Base-by-base conservation (phyloP, 2,329 filamentous ascomycete species). In the Ceratocystis eucalypticola region DNA sequence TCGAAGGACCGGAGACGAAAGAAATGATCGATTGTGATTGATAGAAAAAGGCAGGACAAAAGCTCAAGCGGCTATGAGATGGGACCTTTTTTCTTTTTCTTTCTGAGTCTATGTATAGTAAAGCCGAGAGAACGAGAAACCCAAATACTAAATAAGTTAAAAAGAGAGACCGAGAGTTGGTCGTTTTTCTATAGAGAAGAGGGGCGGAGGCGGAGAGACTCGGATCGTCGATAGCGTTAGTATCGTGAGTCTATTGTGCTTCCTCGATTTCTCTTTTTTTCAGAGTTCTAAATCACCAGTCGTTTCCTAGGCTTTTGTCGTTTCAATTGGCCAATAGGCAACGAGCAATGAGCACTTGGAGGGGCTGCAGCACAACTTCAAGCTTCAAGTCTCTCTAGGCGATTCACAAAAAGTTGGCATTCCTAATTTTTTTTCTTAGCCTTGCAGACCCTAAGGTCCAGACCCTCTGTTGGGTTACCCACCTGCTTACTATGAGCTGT, bases 371-470 rank as follows among this genome's bases (percentile, higher is more conserved):
- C 48, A 53, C 12, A 20, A 15, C 55, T 50, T 66, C 45, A 64
- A 66, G 41, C 46, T 30, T n/a, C 28, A 55, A 41, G 62, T 63
- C 65, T 44, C 30, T 22, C 48, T 33, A 62, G 45, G 7, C 15
- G 37, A 57, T 66, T 33, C 25, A 44, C 57, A 37, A 22, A 30
- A 37, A 59, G 55, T 17, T 37, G 30, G 55, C 17, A 8, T 22
- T 37, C 28, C 30, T 59, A 41, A 30, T 30, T 45, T 63, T 33
- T 33, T 45, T 28, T 30, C 44, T 10, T 4, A 53, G 48, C 48
- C 48, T 53, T 53, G 48, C 25, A 53, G 48, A 53, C 17, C 53
- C 12, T 41, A 15, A 41, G 37, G 4, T 15, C 1, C 12, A 41
- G 4, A 41, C 12, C 37, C 33, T 37, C 33, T 12, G 3, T 12